Conservation (phyloP, 2,329 filamentous ascomycete species). For the Xylaria multiplex region DNA sequence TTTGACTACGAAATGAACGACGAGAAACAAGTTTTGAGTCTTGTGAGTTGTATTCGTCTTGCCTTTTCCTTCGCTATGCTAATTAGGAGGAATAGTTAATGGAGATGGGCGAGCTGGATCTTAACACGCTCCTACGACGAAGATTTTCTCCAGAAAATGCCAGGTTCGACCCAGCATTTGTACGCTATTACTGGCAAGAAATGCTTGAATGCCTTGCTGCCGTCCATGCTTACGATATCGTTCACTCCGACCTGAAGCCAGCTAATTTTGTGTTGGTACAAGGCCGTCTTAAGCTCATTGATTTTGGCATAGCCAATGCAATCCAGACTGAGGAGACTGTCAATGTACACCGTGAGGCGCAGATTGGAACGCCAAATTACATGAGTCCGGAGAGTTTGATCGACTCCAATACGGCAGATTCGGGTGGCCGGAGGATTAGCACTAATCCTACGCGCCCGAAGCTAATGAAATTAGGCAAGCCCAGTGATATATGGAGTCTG, state of each 20-base stretch:
- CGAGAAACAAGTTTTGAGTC: conserved; percentile 85
- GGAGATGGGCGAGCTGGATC: conserved; percentile 95
- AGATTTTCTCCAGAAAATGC: conserved; percentile 76
- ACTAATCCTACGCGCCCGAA: conserved; percentile 63
- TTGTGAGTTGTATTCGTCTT: conserved; percentile 65
- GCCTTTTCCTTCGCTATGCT: conserved; percentile 20
- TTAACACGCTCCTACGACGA: conserved; percentile 85
- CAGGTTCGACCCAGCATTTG: conserved; percentile 86
- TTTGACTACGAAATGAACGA: conserved; percentile 95
- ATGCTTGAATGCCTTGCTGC: conserved; percentile 96
- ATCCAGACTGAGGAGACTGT: conserved; percentile 96
- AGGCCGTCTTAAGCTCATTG: conserved; percentile 92
- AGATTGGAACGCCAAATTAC: conserved; percentile 97
- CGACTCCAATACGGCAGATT: conserved; percentile 73
- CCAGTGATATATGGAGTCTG: conserved; percentile 94
- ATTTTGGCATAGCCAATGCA: conserved; percentile 98
- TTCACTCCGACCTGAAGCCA: conserved; percentile 96
- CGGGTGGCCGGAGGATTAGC: conserved; percentile 53
- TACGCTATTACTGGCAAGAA: conserved; percentile 98
- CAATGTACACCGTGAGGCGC: conserved; percentile 95
- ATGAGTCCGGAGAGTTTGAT: conserved; percentile 97
- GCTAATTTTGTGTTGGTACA: conserved; percentile 96
- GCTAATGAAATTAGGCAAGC: conserved; percentile 94
- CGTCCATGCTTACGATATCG: conserved; percentile 89
- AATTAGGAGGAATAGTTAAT: conserved; percentile 72